phyloP scores from a whole-genome alignment of 208 protist species.

The Endotrypanum monterogeii region DNA sequence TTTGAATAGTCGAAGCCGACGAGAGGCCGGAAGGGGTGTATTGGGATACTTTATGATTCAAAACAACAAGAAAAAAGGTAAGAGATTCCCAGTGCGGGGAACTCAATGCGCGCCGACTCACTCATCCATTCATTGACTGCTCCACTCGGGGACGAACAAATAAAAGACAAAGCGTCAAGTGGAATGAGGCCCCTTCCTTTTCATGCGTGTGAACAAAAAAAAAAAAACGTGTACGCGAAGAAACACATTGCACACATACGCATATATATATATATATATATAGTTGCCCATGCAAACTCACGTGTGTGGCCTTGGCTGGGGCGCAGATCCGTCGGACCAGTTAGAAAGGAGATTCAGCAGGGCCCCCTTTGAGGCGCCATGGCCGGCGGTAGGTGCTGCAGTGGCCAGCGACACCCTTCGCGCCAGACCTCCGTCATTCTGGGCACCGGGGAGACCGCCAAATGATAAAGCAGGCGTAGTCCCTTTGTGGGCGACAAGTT shows the following conservation, averaged over 20 bases:
- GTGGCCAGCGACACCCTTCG: not conserved
- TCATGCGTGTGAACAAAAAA: not conserved
- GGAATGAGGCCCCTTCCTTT: not conserved
- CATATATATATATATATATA: not conserved
- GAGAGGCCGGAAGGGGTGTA: not conserved
- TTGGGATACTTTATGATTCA: not conserved
- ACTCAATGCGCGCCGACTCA: too few species aligned
- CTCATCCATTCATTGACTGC: not conserved
- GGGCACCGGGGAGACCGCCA: not conserved
- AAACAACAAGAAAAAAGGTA: not conserved
- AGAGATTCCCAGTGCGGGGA: too few species aligned
- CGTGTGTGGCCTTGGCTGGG: not conserved
- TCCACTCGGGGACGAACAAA: not conserved
- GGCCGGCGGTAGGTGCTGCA: not conserved
- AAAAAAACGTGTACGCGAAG: not conserved
- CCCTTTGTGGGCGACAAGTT: slow-evolving; percentile 16
- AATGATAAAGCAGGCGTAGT: not conserved
- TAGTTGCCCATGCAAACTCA: too few species aligned
- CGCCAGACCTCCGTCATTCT: not conserved
- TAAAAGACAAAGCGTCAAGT: not conserved
- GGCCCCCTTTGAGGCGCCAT: slow-evolving; percentile 1
- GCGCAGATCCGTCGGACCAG: slow-evolving; percentile 27
- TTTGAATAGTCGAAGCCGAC: not conserved
- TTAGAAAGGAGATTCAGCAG: slow-evolving; percentile 42
- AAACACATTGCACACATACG: not conserved